Conservation (phyloP, 2,329 filamentous ascomycete genomes). For the Paracoccidioides brasiliensis region DNA sequence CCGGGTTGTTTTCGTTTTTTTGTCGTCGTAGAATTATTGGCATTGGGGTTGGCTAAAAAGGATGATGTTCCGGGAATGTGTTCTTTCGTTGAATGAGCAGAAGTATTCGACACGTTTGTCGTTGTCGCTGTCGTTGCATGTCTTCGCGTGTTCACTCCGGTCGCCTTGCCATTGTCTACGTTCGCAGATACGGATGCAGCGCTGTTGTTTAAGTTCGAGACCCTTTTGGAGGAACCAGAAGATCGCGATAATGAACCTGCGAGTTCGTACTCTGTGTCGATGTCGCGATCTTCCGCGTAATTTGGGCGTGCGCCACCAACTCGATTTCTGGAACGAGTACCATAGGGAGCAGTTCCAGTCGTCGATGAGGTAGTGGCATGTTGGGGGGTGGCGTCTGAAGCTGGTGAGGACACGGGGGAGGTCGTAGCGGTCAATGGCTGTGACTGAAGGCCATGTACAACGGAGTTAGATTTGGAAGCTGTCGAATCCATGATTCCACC, state of each 20-base stretch:
- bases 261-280: constrained; percentile 77
- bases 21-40: constrained; percentile 36
- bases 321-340: constrained; percentile 86
- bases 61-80: constrained; percentile 46
- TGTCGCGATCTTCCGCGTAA: constrained; percentile 87
- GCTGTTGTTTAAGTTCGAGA: constrained; percentile 15
- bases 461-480: constrained; percentile 12
- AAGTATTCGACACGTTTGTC: constrained; percentile 21
- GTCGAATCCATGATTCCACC: constrained; percentile 5
- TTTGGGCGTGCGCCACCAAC: constrained; percentile 62
- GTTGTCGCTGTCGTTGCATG: constrained; percentile 24
- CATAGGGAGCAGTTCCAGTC: constrained; percentile 58
- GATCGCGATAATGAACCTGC: constrained; percentile 20
- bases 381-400: constrained; percentile 14
- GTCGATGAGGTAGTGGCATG: constrained; percentile 25
- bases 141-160: constrained; percentile 30
- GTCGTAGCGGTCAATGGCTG: constrained; percentile 34
- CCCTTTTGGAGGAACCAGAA: constrained; percentile 20
- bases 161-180: constrained; percentile 25
- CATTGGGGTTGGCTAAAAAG: constrained; percentile 39
- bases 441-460: constrained; percentile 26
- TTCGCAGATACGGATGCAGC: constrained; percentile 24
- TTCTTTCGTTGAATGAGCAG: constrained; percentile 27
- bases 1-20: constrained; percentile 76
- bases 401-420: constrained; percentile 22